Conservation (phyloP, 257 asterid genomes). For the Cinchona pubescens region DNA sequence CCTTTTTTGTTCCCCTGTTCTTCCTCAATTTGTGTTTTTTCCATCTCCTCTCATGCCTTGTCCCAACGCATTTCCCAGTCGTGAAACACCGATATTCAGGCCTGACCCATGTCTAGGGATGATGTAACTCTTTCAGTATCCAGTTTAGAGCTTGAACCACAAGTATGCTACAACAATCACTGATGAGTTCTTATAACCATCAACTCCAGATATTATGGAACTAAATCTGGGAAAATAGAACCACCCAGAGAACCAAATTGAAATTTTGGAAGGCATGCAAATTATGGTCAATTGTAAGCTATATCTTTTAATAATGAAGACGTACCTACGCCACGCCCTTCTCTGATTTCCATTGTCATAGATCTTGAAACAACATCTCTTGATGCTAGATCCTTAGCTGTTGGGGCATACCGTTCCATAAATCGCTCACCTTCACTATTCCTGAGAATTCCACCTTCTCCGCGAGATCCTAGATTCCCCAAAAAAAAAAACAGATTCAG, state of each 20-base stretch:
- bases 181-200: not conserved
- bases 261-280: not conserved
- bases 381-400: slow-evolving; percentile 99
- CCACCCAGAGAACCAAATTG: not conserved
- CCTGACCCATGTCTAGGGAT: not conserved
- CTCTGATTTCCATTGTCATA: slow-evolving; percentile 99
- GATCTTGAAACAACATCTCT: slow-evolving; percentile 98
- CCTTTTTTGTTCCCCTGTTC: not conserved
- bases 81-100: not conserved
- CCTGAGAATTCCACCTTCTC: slow-evolving; percentile 98
- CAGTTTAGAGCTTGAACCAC: not conserved
- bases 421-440: slow-evolving; percentile 98
- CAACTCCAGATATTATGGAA: not conserved
- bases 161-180: not conserved
- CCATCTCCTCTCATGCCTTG: not conserved
- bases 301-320: slow-evolving; percentile 6
- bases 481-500: slow-evolving; percentile 18
- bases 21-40: not conserved
- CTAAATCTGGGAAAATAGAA: not conserved
- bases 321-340: slow-evolving; percentile 98
- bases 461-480: slow-evolving; percentile 74
- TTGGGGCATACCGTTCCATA: slow-evolving; percentile 99
- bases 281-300: not conserved
- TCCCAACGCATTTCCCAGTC: not conserved
- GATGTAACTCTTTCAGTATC: not conserved